A percentile compares a stretch with the other conserved stretches of the same genome.
Evolutionary conservation across 306 rosid genomes (phyloP).

Genomic region (Dryas octopetala): DNA sequence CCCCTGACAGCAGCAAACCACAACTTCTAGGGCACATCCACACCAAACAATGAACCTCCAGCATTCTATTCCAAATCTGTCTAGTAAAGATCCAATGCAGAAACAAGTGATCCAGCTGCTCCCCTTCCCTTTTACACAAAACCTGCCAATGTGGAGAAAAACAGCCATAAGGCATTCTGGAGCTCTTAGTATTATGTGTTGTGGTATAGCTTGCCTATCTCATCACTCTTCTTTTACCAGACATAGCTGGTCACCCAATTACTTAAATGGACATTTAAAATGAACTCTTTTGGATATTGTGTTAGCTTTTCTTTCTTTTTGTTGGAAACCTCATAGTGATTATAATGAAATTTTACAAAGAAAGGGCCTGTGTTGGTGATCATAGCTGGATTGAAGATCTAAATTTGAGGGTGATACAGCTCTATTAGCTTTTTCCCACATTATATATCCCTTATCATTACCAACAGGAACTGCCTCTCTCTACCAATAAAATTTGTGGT

Average conservation of each 20-base stretch:
- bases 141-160: too few relatives aligned
- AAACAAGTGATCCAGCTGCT: too few relatives aligned
- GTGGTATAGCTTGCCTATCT: neutral
- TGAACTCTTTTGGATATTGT: neutral
- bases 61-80: too few relatives aligned
- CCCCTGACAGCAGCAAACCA: too few relatives aligned
- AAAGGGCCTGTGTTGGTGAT: neutral
- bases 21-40: too few relatives aligned
- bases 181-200: neutral
- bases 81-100: too few relatives aligned
- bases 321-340: neutral
- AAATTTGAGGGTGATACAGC: neutral
- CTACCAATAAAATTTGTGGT: neutral
- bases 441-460: neutral
- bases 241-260: neutral
- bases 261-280: neutral
- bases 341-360: neutral
- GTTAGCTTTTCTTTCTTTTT: neutral
- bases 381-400: neutral
- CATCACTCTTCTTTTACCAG: neutral
- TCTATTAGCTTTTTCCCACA: neutral
- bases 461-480: neutral
- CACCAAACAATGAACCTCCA: too few relatives aligned
- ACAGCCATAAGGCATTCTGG: neutral
- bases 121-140: too few relatives aligned